Evolutionary conservation across 2,329 filamentous ascomycete species (phyloP), one percentile per base, ranked within the genome.

Genomic region (Dactylella cylindrospora): DNA sequence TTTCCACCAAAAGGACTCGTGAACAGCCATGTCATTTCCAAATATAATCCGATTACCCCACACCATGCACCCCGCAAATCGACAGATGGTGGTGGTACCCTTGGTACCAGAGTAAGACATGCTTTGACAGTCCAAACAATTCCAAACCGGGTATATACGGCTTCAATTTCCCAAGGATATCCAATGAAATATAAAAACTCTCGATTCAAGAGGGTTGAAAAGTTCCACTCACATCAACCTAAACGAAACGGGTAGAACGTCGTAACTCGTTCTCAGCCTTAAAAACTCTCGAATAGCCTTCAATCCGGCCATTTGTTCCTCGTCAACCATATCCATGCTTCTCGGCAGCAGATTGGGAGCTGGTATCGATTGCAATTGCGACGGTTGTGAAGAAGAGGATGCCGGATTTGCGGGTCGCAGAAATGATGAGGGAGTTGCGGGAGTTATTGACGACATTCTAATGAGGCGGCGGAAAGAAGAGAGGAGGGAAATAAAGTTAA

Each of bases 161-260:
- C n/a, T n/a, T n/a, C n/a, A n/a, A n/a, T n/a, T n/a, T n/a, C n/a
- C n/a, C n/a, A n/a, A n/a, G n/a, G n/a, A n/a, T n/a, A n/a, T n/a
- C n/a, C n/a, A n/a, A n/a, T n/a, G n/a, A n/a, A n/a, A n/a, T n/a
- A n/a, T n/a, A n/a, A n/a, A n/a, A n/a, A n/a, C n/a, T n/a, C n/a
- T n/a, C n/a, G n/a, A n/a, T n/a, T n/a, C n/a, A 26, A 41, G 20
- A 50, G 13, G 28, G 28, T 8, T 31, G 28, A 31, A 47, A 19
- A 31, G 12, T n/a, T 19, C 12, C 19, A 52, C 59, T 38, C 66
- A 64, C 71, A 98, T 94, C 51, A 98, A 83, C 66, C 93, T 87
- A 75, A 95, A 98, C 68, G 90, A 96, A 64, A 98, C 82, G 13
- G 93, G 93, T 40, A 98, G 80, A 67, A 98, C 93, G 76, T 98